Evolutionary conservation across 1,139 yeast genomes (phyloP).

Genomic region (Pneumocystis canis): DNA sequence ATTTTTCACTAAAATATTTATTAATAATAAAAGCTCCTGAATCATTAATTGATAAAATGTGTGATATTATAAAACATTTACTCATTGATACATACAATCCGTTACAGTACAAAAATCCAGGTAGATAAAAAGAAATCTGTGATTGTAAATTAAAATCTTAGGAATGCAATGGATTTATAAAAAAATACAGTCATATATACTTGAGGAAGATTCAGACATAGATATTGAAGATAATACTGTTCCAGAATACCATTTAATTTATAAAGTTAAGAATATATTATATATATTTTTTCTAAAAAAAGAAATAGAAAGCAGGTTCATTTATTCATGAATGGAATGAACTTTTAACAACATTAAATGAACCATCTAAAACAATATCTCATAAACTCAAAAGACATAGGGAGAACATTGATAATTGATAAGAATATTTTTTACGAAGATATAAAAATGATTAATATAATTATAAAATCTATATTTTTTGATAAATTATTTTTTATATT

Average conservation of each 20-base stretch:
- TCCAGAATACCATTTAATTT: neutral
- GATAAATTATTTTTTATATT: too few species aligned
- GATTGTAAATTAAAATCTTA: neutral
- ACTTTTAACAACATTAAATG: neutral
- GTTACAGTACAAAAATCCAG: conserved; percentile 47
- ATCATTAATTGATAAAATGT: conserved; percentile 26
- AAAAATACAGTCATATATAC: conserved; percentile 47
- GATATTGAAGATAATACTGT: neutral
- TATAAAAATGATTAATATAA: neutral
- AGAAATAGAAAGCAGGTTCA: neutral
- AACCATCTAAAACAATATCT: neutral
- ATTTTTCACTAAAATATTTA: neutral
- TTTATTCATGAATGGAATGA: neutral
- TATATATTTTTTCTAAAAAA: neutral
- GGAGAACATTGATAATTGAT: neutral
- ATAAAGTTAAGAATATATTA: neutral
- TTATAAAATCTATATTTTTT: too few species aligned
- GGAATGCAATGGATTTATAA: conserved; percentile 48
- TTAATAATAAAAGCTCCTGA: conserved; percentile 19
- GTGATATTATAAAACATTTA: conserved; percentile 30
- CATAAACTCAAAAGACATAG: neutral
- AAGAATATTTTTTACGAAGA: neutral
- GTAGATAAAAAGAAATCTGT: conserved; percentile 14
- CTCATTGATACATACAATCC: conserved; percentile 43
- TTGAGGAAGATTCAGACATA: conserved; percentile 37